Evolutionary conservation across 2,329 filamentous ascomycete genomes (phyloP).

Genomic region (Amylocarpus encephaloides): DNA sequence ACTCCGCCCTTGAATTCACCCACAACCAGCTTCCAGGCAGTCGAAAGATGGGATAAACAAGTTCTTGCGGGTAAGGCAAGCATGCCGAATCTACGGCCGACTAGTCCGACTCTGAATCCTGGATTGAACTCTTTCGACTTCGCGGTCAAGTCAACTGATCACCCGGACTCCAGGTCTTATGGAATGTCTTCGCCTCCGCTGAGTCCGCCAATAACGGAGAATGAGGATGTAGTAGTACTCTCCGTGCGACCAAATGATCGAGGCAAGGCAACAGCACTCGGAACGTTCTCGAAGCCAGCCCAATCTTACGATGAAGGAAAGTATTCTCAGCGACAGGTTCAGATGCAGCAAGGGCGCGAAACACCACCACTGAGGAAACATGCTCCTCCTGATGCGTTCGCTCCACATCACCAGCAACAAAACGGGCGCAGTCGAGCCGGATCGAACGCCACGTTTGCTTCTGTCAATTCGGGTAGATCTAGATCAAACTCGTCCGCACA

Average conservation of each 20-base stretch:
- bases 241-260: constrained; percentile 68
- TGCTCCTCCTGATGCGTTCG: constrained; percentile 23
- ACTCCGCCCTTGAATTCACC: constrained; percentile 27
- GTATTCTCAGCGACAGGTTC: constrained; percentile 74
- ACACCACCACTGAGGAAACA: constrained; percentile 41
- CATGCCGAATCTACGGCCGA: constrained; percentile 60
- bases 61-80: constrained; percentile 52
- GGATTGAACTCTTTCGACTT: constrained; percentile 35
- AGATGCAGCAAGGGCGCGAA: constrained; percentile 70
- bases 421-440: constrained; percentile 41
- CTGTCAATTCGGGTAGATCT: constrained; percentile 37
- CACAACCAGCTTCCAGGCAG: constrained; percentile 33
- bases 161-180: constrained; percentile 29
- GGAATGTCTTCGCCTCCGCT: constrained; percentile 47
- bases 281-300: constrained; percentile 64
- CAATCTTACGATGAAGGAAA: constrained; percentile 78
- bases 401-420: constrained; percentile 18
- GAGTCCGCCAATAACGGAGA: constrained; percentile 66
- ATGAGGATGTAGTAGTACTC: constrained; percentile 58
- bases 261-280: constrained; percentile 73
- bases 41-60: constrained; percentile 44
- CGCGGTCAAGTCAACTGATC: constrained; percentile 29
- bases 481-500: constrained; percentile 42
- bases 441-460: constrained; percentile 37
- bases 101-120: constrained; percentile 36